Evolutionary conservation across 257 asterid genomes (phyloP).

Genomic region (Plectranthus barbatus): DNA sequence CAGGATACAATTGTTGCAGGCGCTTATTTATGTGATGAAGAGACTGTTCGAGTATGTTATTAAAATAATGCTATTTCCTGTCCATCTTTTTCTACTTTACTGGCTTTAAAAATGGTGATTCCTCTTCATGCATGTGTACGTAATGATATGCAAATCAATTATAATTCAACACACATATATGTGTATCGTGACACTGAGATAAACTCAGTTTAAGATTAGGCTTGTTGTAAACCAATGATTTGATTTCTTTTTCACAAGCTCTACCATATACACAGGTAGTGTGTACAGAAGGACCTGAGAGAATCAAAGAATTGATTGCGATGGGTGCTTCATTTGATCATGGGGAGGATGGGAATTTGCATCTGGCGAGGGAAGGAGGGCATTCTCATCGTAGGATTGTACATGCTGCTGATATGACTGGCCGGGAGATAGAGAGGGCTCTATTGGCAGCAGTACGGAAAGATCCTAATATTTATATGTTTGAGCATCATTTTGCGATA

Average conservation of each 20-base stretch:
- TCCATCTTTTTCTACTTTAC: neutral
- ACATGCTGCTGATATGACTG: constrained; percentile 99
- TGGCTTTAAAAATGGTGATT: neutral
- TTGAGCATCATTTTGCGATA: constrained; percentile 89
- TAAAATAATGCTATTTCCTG: neutral
- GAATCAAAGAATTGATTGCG: constrained; percentile 90
- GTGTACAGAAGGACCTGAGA: constrained; percentile 98
- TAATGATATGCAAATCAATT: neutral
- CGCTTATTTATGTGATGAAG: constrained; percentile 95
- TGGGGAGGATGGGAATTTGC: constrained; percentile 97
- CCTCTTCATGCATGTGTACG: neutral
- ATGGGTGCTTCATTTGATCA: constrained; percentile 99
- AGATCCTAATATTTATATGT: constrained; percentile 75
- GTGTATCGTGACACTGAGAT: neutral
- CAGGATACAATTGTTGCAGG: constrained; percentile 95
- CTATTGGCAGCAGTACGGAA: constrained; percentile 73
- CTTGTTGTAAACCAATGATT: neutral
- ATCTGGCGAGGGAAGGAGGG: constrained; percentile 97
- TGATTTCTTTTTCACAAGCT: constrained; percentile 8
- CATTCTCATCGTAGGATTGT: constrained; percentile 96
- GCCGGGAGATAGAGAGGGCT: constrained; percentile 95
- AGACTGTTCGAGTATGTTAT: constrained; percentile 85
- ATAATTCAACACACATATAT: neutral
- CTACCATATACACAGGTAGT: constrained; percentile 58
- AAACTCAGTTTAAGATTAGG: neutral